Evolutionary conservation across 2,329 filamentous ascomycete species (phyloP), one percentile per base, ranked within the genome.

Genomic region (Emergomyces orientalis): DNA sequence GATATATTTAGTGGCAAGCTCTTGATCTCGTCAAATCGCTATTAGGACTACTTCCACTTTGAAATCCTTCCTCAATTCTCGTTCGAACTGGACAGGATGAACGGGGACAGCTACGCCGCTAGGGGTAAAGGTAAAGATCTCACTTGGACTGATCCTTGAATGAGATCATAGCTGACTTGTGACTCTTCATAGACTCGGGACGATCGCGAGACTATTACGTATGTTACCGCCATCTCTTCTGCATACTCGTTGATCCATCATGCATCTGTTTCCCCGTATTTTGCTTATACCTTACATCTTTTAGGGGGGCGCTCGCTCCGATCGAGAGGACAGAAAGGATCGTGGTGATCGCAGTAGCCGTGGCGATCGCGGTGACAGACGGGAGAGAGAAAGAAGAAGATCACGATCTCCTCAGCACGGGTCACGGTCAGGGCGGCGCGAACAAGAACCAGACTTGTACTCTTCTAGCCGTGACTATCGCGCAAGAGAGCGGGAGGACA

Each of bases 401-500:
- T 96, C 92, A 65, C 87, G 93, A 73, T 97, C 93, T 22, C 92
- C 92, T 63, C 87, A 89, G 70, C 86, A 90, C 72, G 83, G 85
- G 68, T 84, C 87, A 63, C 81, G 87, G 66, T 77, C 81, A 63
- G 79, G 82, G 68, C 86, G 90, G 69, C 88, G 88, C 69, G 88
- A 94, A 60, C 85, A 84, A 62, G 88, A 90, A 69, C 83, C 86
- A 75, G 91, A 97, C 76, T 87, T 89, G 63, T 97, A 97, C 78
- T 96, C 92, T 25, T 91, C 90, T 6, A 96, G 91, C 77, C 88
- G 93, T 69, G 92, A 88, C 78, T 95, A 96, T 75, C 86, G 93
- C 73, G 93, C 96, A 74, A 84, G 93, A 66, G 93, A 97, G 79
- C 89, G 93, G 65, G 93, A 97, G 77, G 93, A 97, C 69, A 85